A percentile compares a stretch with the other conserved stretches of the same genome.
phyloP scores from a whole-genome alignment of 176 grass and related monocot species.

The Phyllostachys edulis region DNA sequence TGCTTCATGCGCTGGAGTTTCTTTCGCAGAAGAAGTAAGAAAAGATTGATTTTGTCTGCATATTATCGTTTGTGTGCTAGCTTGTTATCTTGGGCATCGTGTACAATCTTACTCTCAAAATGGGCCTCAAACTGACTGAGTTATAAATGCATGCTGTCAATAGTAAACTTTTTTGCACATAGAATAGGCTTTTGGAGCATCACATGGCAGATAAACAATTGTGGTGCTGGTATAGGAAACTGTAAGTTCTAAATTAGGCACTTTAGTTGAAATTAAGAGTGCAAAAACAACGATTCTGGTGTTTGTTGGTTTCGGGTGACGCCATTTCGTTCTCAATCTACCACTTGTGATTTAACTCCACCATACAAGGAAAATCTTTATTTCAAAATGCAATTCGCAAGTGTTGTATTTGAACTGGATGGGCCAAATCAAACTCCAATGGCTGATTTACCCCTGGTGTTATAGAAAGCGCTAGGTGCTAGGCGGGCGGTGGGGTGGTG shows the following conservation, averaged over 20 bases:
- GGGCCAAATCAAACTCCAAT: neutral
- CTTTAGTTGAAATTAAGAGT: neutral
- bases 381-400: neutral
- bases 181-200: neutral
- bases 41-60: slow-evolving; percentile 14
- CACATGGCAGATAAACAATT: neutral
- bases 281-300: neutral
- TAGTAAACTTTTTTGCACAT: neutral
- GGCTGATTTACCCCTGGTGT: neutral
- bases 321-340: neutral
- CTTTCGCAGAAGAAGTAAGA: slow-evolving; percentile 88
- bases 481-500: no score
- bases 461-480: no score
- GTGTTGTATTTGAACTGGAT: neutral
- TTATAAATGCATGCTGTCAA: neutral
- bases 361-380: neutral
- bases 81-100: neutral
- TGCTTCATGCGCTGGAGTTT: slow-evolving; percentile 75
- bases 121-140: slow-evolving; percentile 14
- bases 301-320: neutral
- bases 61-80: neutral
- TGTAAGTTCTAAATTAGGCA: neutral
- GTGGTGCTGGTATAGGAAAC: neutral
- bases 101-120: neutral
- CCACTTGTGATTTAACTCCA: neutral